phyloP scores from a whole-genome alignment of 768 basidiomycete genomes.

The Hygrophorus russula region DNA sequence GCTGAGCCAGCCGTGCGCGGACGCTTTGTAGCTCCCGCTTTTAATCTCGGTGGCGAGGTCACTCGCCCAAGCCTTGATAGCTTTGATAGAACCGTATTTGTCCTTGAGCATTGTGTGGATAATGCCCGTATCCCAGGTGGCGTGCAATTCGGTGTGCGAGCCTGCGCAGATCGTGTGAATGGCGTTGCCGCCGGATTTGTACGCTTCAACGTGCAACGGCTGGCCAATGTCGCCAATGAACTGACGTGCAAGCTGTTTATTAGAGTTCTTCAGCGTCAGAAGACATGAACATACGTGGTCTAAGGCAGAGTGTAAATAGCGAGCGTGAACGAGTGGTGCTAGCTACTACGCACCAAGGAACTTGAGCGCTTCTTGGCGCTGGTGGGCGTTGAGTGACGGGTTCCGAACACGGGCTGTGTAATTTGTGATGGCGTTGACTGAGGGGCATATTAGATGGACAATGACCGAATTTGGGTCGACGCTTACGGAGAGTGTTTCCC shows the following conservation, averaged over 20 bases:
- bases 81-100: slow-evolving; percentile 18
- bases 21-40: slow-evolving; percentile 21
- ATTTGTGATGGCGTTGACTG: slow-evolving; percentile 47
- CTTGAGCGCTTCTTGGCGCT: slow-evolving; percentile 40
- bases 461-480: slow-evolving; percentile 13
- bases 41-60: slow-evolving; percentile 18
- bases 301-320: slow-evolving; percentile 3
- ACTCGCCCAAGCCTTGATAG: slow-evolving; percentile 28
- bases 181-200: slow-evolving; percentile 31
- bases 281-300: slow-evolving; percentile 20
- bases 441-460: background rate
- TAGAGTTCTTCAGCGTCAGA: background rate
- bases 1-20: slow-evolving; percentile 24
- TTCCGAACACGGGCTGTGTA: slow-evolving; percentile 40
- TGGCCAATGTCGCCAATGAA: slow-evolving; percentile 41
- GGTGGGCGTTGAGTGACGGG: slow-evolving; percentile 26
- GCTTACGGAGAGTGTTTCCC: slow-evolving; percentile 29
- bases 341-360: slow-evolving; percentile 29
- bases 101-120: slow-evolving; percentile 23
- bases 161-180: slow-evolving; percentile 30
- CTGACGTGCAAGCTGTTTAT: slow-evolving; percentile 11
- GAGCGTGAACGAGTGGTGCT: background rate
- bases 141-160: slow-evolving; percentile 30
- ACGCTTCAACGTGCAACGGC: slow-evolving; percentile 36
- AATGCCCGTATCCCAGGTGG: slow-evolving; percentile 27